Conservation (phyloP, 305 asterid species). For the Solanum hybrid region DNA sequence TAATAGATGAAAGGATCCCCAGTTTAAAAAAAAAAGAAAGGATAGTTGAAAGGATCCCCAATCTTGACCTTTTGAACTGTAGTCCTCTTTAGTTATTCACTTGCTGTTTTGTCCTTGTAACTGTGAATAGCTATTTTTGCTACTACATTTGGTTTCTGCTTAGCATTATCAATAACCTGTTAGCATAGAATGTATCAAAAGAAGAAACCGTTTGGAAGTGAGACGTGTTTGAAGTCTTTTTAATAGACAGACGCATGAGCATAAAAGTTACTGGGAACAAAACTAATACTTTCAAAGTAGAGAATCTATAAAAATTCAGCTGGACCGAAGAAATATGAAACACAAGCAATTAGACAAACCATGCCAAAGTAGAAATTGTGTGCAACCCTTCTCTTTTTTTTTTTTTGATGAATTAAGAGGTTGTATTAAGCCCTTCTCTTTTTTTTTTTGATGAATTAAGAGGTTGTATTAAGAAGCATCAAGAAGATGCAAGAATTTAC, state of each 20-base stretch:
- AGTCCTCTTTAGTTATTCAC: background rate
- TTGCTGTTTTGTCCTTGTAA: background rate
- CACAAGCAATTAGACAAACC: background rate
- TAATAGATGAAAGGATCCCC: background rate
- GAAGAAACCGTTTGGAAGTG: background rate
- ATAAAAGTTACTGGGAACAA: background rate
- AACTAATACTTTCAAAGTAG: background rate
- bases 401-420: background rate
- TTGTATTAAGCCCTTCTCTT: background rate
- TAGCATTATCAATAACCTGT: background rate
- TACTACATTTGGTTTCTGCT: background rate
- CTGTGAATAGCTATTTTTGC: background rate
- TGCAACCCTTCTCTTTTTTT: background rate
- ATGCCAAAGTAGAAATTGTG: background rate
- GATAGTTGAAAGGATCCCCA: background rate
- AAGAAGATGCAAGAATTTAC: background rate
- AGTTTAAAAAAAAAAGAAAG: background rate
- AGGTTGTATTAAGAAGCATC: background rate
- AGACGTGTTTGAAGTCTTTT: background rate
- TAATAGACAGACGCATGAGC: background rate
- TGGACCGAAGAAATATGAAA: background rate
- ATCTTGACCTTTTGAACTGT: background rate
- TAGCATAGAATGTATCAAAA: background rate
- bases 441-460: background rate
- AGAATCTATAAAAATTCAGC: background rate